These are phyloP conservation scores for Drechslerella coelobrocha DNA, from an alignment of 2,329 filamentous ascomycete species.

Conservation along the genomic window DNA sequence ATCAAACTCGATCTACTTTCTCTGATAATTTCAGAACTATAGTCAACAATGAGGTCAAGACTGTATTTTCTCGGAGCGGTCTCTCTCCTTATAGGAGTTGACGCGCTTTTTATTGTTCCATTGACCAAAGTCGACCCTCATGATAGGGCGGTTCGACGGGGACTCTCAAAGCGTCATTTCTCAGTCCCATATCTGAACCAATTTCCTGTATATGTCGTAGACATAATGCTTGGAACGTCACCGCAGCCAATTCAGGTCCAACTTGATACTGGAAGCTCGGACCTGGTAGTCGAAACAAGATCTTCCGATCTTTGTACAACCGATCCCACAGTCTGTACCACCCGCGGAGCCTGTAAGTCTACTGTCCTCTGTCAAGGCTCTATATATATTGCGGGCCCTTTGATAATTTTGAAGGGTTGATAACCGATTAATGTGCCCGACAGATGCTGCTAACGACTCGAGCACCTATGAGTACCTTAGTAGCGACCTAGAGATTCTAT, in stretches of 20 bases:
- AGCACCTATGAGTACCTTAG: slow-evolving; percentile 77
- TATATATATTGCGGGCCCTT: background rate
- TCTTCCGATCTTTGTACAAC: slow-evolving; percentile 67
- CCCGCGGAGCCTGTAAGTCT: slow-evolving; percentile 66
- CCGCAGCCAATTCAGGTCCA: slow-evolving; percentile 66
- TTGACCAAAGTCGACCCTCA: background rate
- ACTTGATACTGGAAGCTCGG: slow-evolving; percentile 73
- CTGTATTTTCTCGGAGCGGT: background rate
- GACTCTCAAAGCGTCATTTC: slow-evolving; percentile 8
- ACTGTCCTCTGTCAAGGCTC: background rate
- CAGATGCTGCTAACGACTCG: slow-evolving; percentile 70
- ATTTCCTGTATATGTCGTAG: slow-evolving; percentile 68
- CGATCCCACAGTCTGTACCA: slow-evolving; percentile 64
- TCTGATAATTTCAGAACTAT: background rate
- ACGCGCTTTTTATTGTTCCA: slow-evolving; percentile 8
- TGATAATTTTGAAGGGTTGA: background rate
- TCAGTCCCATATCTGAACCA: slow-evolving; percentile 9
- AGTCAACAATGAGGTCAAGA: background rate
- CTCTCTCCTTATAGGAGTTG: slow-evolving; percentile 6
- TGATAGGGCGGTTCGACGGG: background rate
- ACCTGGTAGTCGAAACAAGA: slow-evolving; percentile 73
- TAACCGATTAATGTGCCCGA: background rate
- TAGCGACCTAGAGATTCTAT: slow-evolving; percentile 83
- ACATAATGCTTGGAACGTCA: slow-evolving; percentile 70
- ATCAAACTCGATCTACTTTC: no score